Conservation (phyloP, 1,139 yeast species). For the Kodamaea derodonti region DNA sequence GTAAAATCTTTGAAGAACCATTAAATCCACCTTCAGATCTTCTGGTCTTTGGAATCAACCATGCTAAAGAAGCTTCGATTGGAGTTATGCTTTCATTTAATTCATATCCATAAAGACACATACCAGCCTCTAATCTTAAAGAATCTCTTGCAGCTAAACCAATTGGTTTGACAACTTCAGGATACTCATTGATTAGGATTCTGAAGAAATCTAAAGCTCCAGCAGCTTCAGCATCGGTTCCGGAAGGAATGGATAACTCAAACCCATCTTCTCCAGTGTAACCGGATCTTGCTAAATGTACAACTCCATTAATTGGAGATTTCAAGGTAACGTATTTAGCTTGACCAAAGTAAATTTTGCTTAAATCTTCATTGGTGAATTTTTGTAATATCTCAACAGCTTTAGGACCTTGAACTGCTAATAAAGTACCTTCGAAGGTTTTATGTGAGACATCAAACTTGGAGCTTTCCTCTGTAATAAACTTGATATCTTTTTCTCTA, state of each 20-base stretch:
- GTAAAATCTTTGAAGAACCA: constrained; percentile 67
- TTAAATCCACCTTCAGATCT: constrained; percentile 59
- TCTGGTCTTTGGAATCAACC: constrained; percentile 86
- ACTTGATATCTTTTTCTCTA: constrained; percentile 70
- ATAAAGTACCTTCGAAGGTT: constrained; percentile 68
- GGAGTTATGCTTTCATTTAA: constrained; percentile 80
- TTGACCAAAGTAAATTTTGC: constrained; percentile 69
- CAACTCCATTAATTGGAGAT: constrained; percentile 32
- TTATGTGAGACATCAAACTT: constrained; percentile 54
- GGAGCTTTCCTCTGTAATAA: constrained; percentile 51
- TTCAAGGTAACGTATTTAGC: constrained; percentile 53
- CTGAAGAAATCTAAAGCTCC: constrained; percentile 60
- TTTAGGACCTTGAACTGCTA: constrained; percentile 91
- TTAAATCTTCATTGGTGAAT: constrained; percentile 57
- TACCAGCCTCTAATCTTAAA: constrained; percentile 91
- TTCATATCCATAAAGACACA: constrained; percentile 96
- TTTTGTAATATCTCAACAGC: constrained; percentile 65
- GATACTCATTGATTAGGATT: constrained; percentile 52
- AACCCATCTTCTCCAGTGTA: constrained; percentile 99
- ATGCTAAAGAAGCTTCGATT: constrained; percentile 79
- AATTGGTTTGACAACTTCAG: constrained; percentile 69
- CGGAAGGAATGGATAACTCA: constrained; percentile 75
- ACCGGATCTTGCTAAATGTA: constrained; percentile 89
- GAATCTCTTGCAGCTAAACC: constrained; percentile 98
- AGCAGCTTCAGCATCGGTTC: constrained; percentile 36